phyloP scores from a whole-genome alignment of 305 asterid species.

The Fraxinus sp. region DNA sequence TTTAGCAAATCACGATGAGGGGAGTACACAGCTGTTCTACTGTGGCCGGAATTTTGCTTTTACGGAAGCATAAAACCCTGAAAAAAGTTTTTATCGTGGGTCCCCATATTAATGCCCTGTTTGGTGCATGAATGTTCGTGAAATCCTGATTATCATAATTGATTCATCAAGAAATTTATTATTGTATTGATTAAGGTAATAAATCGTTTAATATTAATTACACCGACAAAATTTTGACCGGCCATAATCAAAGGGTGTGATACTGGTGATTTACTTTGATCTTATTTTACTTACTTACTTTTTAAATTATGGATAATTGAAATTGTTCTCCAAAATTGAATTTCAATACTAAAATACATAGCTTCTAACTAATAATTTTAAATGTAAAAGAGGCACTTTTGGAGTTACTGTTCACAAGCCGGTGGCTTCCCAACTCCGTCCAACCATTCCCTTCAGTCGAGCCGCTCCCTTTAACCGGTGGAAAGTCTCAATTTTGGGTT shows the following conservation, averaged over 20 bases:
- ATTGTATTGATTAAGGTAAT: not conserved
- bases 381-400: too few relatives aligned
- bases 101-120: not conserved
- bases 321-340: not conserved
- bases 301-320: not conserved
- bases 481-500: too few relatives aligned
- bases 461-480: too few relatives aligned
- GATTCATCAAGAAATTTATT: not conserved
- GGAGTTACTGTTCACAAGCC: too few relatives aligned
- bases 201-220: not conserved
- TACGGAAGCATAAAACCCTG: constrained; percentile 2
- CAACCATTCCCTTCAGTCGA: too few relatives aligned
- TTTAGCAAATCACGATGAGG: not conserved
- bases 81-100: not conserved
- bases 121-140: not conserved
- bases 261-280: not conserved
- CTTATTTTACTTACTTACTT: not conserved
- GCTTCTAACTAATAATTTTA: too few relatives aligned
- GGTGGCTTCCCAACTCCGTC: too few relatives aligned
- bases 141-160: not conserved
- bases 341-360: too few relatives aligned
- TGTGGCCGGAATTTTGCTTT: not conserved
- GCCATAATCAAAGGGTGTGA: not conserved
- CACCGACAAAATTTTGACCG: not conserved
- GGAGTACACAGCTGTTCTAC: not conserved